phyloP scores from a whole-genome alignment of 768 basidiomycete genomes.

The Boletus patriciae region DNA sequence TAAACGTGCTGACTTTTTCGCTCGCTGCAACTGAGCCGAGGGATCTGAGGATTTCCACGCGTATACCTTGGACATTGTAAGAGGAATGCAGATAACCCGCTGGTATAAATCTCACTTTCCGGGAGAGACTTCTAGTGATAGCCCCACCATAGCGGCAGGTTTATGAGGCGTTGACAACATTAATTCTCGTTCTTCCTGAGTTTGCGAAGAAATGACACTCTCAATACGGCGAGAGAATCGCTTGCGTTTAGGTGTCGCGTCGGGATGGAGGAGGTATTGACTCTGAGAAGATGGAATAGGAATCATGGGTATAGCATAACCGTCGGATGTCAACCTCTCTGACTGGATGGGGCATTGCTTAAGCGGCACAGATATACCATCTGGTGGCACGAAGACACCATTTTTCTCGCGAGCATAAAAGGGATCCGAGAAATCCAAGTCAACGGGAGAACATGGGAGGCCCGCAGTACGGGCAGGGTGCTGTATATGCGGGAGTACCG shows the following conservation, averaged over 20 bases:
- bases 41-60: background rate
- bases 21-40: background rate
- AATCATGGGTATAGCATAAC: slow-evolving; percentile 6
- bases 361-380: background rate
- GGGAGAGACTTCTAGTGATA: background rate
- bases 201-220: slow-evolving; percentile 33
- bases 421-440: background rate
- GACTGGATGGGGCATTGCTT: background rate
- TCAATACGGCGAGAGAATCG: slow-evolving; percentile 26
- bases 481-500: background rate
- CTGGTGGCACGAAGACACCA: background rate
- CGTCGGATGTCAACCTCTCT: background rate
- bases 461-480: background rate
- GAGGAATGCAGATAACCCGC: background rate
- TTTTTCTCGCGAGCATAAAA: slow-evolving; percentile 1
- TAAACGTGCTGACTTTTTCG: slow-evolving; percentile 1
- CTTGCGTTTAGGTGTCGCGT: slow-evolving; percentile 38
- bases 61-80: slow-evolving; percentile 14
- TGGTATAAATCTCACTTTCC: slow-evolving; percentile 18
- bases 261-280: slow-evolving; percentile 33
- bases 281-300: slow-evolving; percentile 34
- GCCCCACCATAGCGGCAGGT: background rate
- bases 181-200: slow-evolving; percentile 34
- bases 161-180: slow-evolving; percentile 8
- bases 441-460: background rate